Conservation (phyloP, 192 early-diverging fungal genomes). For the Coemansia asiatica region DNA sequence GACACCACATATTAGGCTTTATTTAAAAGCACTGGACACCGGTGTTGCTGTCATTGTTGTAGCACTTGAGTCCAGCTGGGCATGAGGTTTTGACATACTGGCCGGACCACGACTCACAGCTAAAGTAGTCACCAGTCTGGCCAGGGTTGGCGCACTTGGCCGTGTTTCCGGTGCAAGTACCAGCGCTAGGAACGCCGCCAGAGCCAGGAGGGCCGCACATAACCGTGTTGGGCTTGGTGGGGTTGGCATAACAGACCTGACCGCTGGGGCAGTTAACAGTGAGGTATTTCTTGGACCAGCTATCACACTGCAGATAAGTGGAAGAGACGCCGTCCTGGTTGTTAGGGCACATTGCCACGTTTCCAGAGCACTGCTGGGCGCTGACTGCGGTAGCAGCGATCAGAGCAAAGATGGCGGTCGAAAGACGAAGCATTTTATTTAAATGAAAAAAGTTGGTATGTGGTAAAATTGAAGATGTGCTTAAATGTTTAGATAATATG, state of each 20-base stretch:
- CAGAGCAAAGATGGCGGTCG: constrained; percentile 8
- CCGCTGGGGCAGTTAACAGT: constrained; percentile 32
- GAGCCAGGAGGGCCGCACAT: constrained; percentile 44
- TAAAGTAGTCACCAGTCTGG: constrained; percentile 32
- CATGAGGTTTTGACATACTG: constrained; percentile 33
- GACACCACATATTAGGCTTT: not conserved
- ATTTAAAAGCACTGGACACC: constrained; percentile 37
- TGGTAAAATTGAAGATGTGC: not conserved
- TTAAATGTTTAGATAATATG: not conserved
- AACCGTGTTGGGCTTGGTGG: constrained; percentile 26
- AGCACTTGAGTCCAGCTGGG: constrained; percentile 42
- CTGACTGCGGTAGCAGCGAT: constrained; percentile 13
- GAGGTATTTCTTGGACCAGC: constrained; percentile 34
- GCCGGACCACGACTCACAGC: constrained; percentile 49
- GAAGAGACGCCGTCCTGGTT: constrained; percentile 39
- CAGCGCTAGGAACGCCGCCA: constrained; percentile 38
- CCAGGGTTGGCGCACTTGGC: constrained; percentile 41
- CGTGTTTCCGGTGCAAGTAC: constrained; percentile 40
- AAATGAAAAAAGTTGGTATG: not conserved
- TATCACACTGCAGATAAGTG: constrained; percentile 48
- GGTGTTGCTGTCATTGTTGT: constrained; percentile 41
- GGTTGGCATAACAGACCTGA: constrained; percentile 51
- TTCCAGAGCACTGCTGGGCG: constrained; percentile 33
- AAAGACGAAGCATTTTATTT: constrained; percentile 11
- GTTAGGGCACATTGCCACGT: constrained; percentile 44